Evolutionary conservation across 441 rosid species (phyloP).

Genomic region (Isatis lusitanica): DNA sequence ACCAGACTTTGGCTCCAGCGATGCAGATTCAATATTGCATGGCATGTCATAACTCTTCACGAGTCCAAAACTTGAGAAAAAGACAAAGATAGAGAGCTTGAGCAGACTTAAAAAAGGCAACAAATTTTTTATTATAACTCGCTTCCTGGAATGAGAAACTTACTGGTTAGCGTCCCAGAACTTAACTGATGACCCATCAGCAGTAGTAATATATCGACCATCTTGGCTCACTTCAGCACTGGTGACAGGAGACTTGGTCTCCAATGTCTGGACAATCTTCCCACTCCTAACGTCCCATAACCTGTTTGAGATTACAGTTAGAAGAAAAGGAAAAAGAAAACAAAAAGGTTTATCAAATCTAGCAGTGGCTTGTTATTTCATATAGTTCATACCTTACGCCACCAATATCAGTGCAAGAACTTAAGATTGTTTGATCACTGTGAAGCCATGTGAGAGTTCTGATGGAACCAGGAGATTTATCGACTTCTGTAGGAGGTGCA

Average conservation of each 20-base stretch:
- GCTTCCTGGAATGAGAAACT: slow-evolving; percentile 32
- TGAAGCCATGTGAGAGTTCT: slow-evolving; percentile 97
- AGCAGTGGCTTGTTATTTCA: background rate
- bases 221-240: slow-evolving; percentile 97
- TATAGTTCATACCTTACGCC: slow-evolving; percentile 72
- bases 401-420: slow-evolving; percentile 86
- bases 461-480: slow-evolving; percentile 83
- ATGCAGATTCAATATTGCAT: slow-evolving; percentile 82
- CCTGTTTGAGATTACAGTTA: slow-evolving; percentile 38
- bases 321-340: background rate
- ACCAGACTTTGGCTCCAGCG: slow-evolving; percentile 90
- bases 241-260: slow-evolving; percentile 84
- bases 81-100: background rate
- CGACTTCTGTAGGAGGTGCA: slow-evolving; percentile 83
- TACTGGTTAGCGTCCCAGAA: slow-evolving; percentile 99
- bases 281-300: slow-evolving; percentile 94
- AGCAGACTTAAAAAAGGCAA: background rate
- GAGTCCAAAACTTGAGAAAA: slow-evolving; percentile 51
- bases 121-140: background rate
- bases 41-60: slow-evolving; percentile 77
- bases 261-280: slow-evolving; percentile 79
- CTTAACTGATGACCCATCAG: slow-evolving; percentile 81
- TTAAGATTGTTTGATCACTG: slow-evolving; percentile 86
- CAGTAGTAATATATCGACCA: slow-evolving; percentile 89
- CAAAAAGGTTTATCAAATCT: background rate